A percentile compares a stretch with the other conserved stretches of the same genome.
Conservation (phyloP, 352 stramenopile species). For the Aphanomyces invadans region DNA sequence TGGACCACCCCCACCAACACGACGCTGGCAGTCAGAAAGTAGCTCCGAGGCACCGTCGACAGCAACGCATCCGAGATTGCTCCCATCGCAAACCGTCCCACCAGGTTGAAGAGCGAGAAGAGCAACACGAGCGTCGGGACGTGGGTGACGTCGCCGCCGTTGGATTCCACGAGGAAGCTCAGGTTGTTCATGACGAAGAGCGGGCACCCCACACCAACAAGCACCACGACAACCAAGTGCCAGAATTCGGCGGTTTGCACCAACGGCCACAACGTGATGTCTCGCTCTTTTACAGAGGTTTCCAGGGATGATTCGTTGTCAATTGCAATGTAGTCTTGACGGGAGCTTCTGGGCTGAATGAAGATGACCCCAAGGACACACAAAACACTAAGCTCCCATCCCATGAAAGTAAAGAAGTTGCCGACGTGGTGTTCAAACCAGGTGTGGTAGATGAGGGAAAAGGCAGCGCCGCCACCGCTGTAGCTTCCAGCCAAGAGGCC, state of each 20-base stretch:
- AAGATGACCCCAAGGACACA: constrained; percentile 15
- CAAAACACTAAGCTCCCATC: constrained; percentile 15
- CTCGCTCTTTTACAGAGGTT: no score
- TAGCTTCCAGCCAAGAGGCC: constrained; percentile 54
- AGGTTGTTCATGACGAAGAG: constrained; percentile 79
- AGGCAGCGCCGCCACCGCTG: constrained; percentile 57
- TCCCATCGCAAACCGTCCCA: constrained; percentile 44
- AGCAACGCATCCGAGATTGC: constrained; percentile 54
- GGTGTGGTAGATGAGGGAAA: constrained; percentile 54
- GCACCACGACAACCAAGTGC: constrained; percentile 58
- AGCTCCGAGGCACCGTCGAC: constrained; percentile 39
- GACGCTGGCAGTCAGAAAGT: constrained; percentile 48
- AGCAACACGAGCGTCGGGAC: constrained; percentile 57
- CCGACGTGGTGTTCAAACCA: constrained; percentile 48
- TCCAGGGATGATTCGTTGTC: background rate
- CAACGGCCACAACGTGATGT: constrained; percentile 50
- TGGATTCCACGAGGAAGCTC: constrained; percentile 65
- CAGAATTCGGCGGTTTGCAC: constrained; percentile 51
- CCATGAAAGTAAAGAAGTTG: constrained; percentile 65
- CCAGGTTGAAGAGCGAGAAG: constrained; percentile 65
- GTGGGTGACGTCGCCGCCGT: constrained; percentile 37
- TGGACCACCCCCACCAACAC: constrained; percentile 53
- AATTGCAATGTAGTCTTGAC: background rate
- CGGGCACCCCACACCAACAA: constrained; percentile 60
- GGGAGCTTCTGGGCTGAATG: background rate